These are phyloP conservation scores for Somion occarium DNA, from an alignment of 1,284 basidiomycete species.

Conservation along the genomic window DNA sequence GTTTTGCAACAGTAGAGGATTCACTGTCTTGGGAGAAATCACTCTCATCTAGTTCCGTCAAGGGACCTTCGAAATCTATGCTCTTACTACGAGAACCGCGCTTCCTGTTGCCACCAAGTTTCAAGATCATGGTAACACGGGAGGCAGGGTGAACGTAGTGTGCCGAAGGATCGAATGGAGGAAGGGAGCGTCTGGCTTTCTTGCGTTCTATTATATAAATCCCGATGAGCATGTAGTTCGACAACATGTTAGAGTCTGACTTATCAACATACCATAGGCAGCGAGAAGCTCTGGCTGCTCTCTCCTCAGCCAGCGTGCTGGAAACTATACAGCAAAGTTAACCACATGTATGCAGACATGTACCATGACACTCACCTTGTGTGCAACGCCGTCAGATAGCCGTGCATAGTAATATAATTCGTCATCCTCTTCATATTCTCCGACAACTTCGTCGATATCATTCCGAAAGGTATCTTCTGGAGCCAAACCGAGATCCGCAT, in stretches of 20 bases:
- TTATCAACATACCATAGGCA: slow-evolving; percentile 46
- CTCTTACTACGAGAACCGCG: slow-evolving; percentile 7
- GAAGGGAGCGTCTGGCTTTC: slow-evolving; percentile 36
- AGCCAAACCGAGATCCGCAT: slow-evolving; percentile 17
- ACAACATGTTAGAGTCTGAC: background rate
- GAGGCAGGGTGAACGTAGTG: slow-evolving; percentile 55
- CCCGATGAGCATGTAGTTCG: slow-evolving; percentile 9
- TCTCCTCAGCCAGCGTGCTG: slow-evolving; percentile 27
- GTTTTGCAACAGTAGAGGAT: slow-evolving; percentile 8
- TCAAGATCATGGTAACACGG: slow-evolving; percentile 39
- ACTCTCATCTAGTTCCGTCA: slow-evolving; percentile 10
- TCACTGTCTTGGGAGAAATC: slow-evolving; percentile 17
- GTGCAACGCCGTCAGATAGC: slow-evolving; percentile 45
- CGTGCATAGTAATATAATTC: slow-evolving; percentile 56
- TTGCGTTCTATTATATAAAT: slow-evolving; percentile 33
- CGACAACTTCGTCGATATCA: slow-evolving; percentile 39
- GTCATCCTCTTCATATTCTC: slow-evolving; percentile 41
- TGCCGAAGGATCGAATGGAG: slow-evolving; percentile 57
- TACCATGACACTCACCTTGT: slow-evolving; percentile 54
- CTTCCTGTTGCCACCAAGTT: slow-evolving; percentile 15
- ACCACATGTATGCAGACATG: no score
- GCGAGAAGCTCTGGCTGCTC: slow-evolving; percentile 43
- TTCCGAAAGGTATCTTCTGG: slow-evolving; percentile 18
- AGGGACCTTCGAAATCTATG: slow-evolving; percentile 9
- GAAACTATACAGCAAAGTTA: slow-evolving; percentile 19